Evolutionary conservation across 2,329 filamentous ascomycete genomes (phyloP).

Genomic region (Periglandula ipomoeae): DNA sequence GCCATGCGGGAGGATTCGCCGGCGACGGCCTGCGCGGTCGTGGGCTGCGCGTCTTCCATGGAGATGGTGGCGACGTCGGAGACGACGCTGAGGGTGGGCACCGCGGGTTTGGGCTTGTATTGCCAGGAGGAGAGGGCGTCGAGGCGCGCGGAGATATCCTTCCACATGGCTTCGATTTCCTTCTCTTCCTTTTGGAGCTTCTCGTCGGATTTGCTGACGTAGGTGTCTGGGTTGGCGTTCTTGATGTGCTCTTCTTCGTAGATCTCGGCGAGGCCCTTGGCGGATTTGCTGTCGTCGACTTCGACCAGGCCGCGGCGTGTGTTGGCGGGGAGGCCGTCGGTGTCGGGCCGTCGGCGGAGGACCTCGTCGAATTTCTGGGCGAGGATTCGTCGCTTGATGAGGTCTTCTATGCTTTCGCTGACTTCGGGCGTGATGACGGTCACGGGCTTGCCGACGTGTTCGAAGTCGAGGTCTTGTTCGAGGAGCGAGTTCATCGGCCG

Average conservation of each 20-base stretch:
- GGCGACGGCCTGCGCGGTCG: slow-evolving; percentile 64
- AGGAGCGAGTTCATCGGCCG: slow-evolving; percentile 86
- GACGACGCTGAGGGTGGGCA: slow-evolving; percentile 75
- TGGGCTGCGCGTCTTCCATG: slow-evolving; percentile 93
- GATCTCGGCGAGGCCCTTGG: slow-evolving; percentile 79
- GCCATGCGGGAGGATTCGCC: slow-evolving; percentile 68
- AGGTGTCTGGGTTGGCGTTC: slow-evolving; percentile 65
- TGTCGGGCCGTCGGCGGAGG: slow-evolving; percentile 68
- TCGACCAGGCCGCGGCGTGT: slow-evolving; percentile 66
- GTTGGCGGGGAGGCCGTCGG: slow-evolving; percentile 49
- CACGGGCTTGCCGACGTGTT: slow-evolving; percentile 88
- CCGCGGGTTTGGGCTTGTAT: slow-evolving; percentile 82
- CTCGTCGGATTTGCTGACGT: slow-evolving; percentile 73
- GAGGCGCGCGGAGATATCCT: slow-evolving; percentile 66
- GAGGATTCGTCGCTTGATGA: slow-evolving; percentile 90
- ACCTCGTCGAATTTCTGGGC: slow-evolving; percentile 90
- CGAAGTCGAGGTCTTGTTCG: slow-evolving; percentile 92
- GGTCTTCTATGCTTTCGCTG: slow-evolving; percentile 81
- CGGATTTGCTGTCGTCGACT: slow-evolving; percentile 78
- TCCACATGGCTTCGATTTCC: slow-evolving; percentile 78
- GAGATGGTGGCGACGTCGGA: slow-evolving; percentile 82
- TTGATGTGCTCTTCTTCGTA: slow-evolving; percentile 91
- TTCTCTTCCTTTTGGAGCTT: slow-evolving; percentile 73
- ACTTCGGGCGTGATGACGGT: slow-evolving; percentile 88
- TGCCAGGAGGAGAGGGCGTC: slow-evolving; percentile 90